Evolutionary conservation across 148 eudicot genomes (phyloP), one percentile per base, ranked within the genome.

Genomic region (Rhododendron ovatum): DNA sequence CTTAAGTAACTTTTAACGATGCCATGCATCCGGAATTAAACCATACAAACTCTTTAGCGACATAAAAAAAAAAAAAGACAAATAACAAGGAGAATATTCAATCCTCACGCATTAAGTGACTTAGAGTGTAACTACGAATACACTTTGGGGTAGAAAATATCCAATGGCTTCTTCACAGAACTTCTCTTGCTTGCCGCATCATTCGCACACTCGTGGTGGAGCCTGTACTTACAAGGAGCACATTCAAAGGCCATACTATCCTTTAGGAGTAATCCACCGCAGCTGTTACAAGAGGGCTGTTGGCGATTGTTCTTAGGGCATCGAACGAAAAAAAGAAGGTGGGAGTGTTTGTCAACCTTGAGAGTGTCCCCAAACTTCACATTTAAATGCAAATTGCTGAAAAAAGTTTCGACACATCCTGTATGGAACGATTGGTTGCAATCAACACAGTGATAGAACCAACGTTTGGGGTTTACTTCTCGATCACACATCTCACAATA

Each of bases 401-500:
- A 4, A 30, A 28, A 12, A 4, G 55, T 50, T 43, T 9, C 11
- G 17, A 48, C 5, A 39, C 85, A 83, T 13, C 4, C 2, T 3
- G 57, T 11, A 65, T 67, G 77, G 13, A 83, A 9, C 4, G 57
- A 83, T 43, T 83, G 78, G 35, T 61, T 53, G 18, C 84, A 82
- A 9, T 82, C 37, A 1, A 28, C 30, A 39, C 84, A 61, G 55
- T 83, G 78, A 39, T 45, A 83, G 78, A 65, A 65, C 85, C 85
- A 83, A 0, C 5, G 3, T 20, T 37, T 45, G 1, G 78, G 39
- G 14, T 83, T 17, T 5, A 83, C 8, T 9, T 83, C 78, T 1
- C 24, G 37, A 15, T 67, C 85, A 17, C 85, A 83, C 2, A 65
- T 65, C 26, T 43, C 85, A 26, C 85, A 83, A 9, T 39, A 83